phyloP scores from a whole-genome alignment of 108 stramenopile genomes.

The Fistulifera solaris region DNA sequence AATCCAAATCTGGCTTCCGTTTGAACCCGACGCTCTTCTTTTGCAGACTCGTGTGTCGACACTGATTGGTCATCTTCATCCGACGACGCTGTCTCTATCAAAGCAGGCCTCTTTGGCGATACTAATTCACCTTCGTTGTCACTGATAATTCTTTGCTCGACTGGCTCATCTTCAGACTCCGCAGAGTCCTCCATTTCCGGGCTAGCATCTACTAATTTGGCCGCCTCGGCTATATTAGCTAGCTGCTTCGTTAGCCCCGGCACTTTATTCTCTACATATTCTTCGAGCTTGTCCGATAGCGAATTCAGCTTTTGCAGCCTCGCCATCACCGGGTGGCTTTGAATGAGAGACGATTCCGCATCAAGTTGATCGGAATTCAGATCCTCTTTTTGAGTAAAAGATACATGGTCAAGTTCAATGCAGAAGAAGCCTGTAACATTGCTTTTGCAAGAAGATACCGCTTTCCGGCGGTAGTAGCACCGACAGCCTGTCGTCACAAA shows the following conservation, averaged over 20 bases:
- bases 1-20: slow-evolving; percentile 72
- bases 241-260: slow-evolving; percentile 43
- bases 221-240: slow-evolving; percentile 58
- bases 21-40: slow-evolving; percentile 12
- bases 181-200: slow-evolving; percentile 20
- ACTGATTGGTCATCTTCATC: not conserved
- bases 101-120: not conserved
- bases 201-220: slow-evolving; percentile 37
- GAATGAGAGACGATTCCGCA: slow-evolving; percentile 17
- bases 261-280: slow-evolving; percentile 42
- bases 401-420: slow-evolving; percentile 66
- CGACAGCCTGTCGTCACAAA: slow-evolving; percentile 49
- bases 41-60: not conserved
- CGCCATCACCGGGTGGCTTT: slow-evolving; percentile 69
- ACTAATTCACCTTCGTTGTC: not conserved
- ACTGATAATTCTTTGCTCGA: slow-evolving; percentile 2
- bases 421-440: slow-evolving; percentile 52
- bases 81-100: not conserved
- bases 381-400: slow-evolving; percentile 59
- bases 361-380: slow-evolving; percentile 9
- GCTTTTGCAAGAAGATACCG: slow-evolving; percentile 66
- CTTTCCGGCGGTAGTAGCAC: slow-evolving; percentile 51
- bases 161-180: slow-evolving; percentile 20
- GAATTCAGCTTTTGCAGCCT: slow-evolving; percentile 60
- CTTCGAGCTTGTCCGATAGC: slow-evolving; percentile 44